Evolutionary conservation across 2,329 filamentous ascomycete genomes (phyloP).

Genomic region (Cadophora sp.): DNA sequence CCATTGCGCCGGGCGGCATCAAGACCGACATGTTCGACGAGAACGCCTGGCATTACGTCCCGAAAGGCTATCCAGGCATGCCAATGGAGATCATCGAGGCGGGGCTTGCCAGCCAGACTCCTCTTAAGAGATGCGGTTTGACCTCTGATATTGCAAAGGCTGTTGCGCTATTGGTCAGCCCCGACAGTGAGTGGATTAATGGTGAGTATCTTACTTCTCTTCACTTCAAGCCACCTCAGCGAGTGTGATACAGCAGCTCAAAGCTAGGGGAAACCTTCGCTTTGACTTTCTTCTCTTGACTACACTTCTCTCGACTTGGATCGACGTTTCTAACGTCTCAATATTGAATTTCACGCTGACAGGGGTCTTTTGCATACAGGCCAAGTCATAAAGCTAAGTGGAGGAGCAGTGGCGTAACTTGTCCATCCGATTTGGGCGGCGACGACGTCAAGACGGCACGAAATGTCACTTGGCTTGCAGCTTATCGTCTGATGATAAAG

Average conservation of each 20-base stretch:
- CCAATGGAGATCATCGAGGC: conserved; percentile 2
- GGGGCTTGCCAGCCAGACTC: not conserved
- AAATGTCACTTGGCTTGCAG: not conserved
- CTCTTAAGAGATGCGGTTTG: not conserved
- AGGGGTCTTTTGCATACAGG: not conserved
- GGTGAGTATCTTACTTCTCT: not conserved
- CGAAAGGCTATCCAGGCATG: conserved; percentile 34
- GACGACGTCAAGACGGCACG: not conserved
- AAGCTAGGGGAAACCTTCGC: not conserved
- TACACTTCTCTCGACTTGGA: not conserved
- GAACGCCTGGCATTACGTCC: conserved; percentile 68
- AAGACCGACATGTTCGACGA: conserved; percentile 71
- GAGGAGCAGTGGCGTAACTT: not conserved
- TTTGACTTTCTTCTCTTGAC: not conserved
- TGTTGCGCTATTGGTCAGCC: not conserved
- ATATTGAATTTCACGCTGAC: conserved; percentile 3
- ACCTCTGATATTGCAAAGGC: conserved; percentile 5
- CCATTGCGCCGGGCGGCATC: conserved; percentile 72
- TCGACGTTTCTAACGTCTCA: not conserved
- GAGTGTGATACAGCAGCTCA: not conserved
- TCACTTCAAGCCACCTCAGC: not conserved
- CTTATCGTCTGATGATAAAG: not conserved
- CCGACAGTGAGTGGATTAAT: conserved; percentile 1
- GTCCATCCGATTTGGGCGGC: too few species aligned
- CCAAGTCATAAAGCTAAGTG: conserved; percentile 1